Evolutionary conservation across 1,284 basidiomycete genomes (phyloP), one percentile per base, ranked within the genome.

Genomic region (Heterobasidion annosum): DNA sequence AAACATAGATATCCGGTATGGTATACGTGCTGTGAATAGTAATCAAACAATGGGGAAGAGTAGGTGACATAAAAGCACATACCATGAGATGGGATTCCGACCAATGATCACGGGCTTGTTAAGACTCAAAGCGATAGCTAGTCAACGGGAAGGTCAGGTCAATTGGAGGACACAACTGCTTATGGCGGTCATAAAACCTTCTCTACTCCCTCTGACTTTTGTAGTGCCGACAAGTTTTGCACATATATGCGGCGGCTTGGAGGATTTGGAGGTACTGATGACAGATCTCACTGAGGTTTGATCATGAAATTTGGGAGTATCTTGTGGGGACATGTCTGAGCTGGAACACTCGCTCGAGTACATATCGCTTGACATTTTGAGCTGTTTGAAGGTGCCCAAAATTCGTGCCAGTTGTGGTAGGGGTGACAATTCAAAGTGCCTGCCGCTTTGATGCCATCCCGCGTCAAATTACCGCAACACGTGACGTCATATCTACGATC

Each of bases 71-170:
- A 34, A 15, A 45, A 43, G n/a, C 19, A 40, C 33, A 37, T 54
- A 62, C 61, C 63, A 64, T 45, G 64, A 59, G 55, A 63, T 60
- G 2, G 68, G 77, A 61, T 85, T 83, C 59, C 87, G 74, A 33
- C 87, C 87, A 48, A 90, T 85, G 0, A 73, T 78, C 8, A 80
- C 73, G 4, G 87, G 83, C 59, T 75, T 81, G 57, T 78, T 77
- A 46, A 85, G 67, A 47, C 75, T 79, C 42, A 90, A 67, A 18
- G 82, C 48, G n/a, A 63, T 46, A 1, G 61, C 69, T 58, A 42
- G 51, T 47, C 33, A 43, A 35, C 34, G 25, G 15, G 18, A 19
- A 16, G 47, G 10, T 19, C 1, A 7, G 8, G 12, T 25, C 25
- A 13, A 1, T 12, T 8, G 9, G 8, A 10, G 33, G 9, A 45